Conservation (phyloP, 1,139 yeast genomes). For the Debaryomycetaceae sp. region DNA sequence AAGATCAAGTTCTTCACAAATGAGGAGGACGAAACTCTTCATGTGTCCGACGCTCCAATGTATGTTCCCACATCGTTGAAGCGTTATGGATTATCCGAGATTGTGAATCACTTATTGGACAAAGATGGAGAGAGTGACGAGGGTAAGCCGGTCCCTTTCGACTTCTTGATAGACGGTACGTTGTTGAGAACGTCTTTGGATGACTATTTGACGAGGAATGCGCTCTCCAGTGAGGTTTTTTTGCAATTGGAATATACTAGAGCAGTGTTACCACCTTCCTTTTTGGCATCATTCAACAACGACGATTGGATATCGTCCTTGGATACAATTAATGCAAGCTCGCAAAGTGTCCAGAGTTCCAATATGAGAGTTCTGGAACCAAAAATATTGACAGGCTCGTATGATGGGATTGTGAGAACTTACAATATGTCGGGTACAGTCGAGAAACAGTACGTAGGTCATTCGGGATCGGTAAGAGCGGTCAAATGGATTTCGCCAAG, state of each 20-base stretch:
- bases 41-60: conserved; percentile 78
- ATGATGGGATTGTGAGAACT: conserved; percentile 90
- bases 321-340: conserved; percentile 41
- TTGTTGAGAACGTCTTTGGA: conserved; percentile 74
- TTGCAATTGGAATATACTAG: conserved; percentile 84
- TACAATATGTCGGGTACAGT: conserved; percentile 85
- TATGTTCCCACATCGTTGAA: conserved; percentile 84
- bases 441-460: conserved; percentile 80
- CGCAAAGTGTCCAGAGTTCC: conserved; percentile 25
- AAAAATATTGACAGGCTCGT: conserved; percentile 80
- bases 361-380: conserved; percentile 29
- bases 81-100: conserved; percentile 89
- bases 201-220: conserved; percentile 72
- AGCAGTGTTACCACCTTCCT: conserved; percentile 91
- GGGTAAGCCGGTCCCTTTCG: conserved; percentile 79
- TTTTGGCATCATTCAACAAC: conserved; percentile 79
- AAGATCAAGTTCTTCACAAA: conserved; percentile 83
- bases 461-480: conserved; percentile 78
- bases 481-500: conserved; percentile 76
- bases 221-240: conserved; percentile 78
- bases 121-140: conserved; percentile 28
- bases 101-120: conserved; percentile 80
- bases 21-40: conserved; percentile 70
- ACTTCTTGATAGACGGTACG: conserved; percentile 83
- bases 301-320: conserved; percentile 96